Percentiles rank a stretch among this genome's conserved stretches.
These are phyloP conservation scores for Podaxis sp. DNA, from an alignment of 768 basidiomycete species.

Conservation along the genomic window DNA sequence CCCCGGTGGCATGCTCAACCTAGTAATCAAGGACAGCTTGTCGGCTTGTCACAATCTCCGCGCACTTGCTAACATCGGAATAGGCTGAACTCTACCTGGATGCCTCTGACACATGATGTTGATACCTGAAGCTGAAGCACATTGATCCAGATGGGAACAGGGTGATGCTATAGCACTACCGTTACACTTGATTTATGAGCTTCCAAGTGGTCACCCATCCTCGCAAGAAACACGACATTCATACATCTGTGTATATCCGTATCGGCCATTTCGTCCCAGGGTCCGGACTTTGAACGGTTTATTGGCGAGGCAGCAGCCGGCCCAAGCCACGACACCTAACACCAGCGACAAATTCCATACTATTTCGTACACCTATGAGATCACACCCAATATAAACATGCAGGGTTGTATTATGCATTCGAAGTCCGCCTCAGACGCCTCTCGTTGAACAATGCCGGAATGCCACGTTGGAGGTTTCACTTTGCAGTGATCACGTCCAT, in stretches of 20 bases:
- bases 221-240: background rate
- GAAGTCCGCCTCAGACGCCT: background rate
- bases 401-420: background rate
- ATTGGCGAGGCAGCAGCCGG: background rate
- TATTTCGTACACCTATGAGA: background rate
- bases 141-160: background rate
- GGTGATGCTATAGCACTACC: too few relatives aligned
- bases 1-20: background rate
- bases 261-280: background rate
- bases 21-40: background rate
- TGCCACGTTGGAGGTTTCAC: background rate
- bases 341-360: background rate
- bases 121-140: background rate
- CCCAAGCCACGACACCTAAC: background rate
- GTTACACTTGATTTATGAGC: too few relatives aligned
- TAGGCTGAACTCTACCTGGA: background rate
- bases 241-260: background rate
- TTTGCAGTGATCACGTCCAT: too few relatives aligned
- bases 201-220: background rate
- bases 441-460: background rate
- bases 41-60: background rate
- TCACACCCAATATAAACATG: slow-evolving; percentile 10
- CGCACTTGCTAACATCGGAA: background rate
- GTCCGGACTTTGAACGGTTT: background rate
- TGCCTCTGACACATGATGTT: background rate